Conservation (phyloP, 495 filamentous ascomycete genomes). For the Xylaria telfairii region DNA sequence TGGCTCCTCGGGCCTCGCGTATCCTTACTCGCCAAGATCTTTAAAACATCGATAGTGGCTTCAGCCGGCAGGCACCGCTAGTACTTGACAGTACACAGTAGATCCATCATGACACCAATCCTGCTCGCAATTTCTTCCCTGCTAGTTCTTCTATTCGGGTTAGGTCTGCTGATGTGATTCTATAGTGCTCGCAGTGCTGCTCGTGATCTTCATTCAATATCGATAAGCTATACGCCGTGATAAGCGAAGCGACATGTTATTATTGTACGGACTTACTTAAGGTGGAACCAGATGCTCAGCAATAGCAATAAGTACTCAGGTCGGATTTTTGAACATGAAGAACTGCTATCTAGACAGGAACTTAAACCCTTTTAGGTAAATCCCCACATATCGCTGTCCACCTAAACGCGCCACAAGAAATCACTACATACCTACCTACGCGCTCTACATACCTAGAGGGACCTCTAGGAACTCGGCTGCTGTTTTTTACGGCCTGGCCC, state of each 20-base stretch:
- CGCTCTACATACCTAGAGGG: no score
- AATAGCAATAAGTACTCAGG: neutral
- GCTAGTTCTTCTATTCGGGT: neutral
- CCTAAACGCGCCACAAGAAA: no score
- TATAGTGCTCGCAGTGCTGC: neutral
- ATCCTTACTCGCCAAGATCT: neutral
- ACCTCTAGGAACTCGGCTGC: no score
- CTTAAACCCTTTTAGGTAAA: no score
- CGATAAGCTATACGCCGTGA: constrained; percentile 8
- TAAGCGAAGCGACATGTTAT: neutral
- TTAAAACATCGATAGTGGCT: constrained; percentile 2
- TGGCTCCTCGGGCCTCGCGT: neutral
- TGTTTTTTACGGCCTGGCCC: no score
- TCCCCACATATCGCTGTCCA: no score
- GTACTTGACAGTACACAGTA: neutral
- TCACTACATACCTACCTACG: no score
- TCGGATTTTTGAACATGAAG: no score
- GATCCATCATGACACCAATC: neutral
- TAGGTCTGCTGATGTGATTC: constrained; percentile 4
- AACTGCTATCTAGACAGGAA: no score
- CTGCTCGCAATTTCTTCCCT: neutral
- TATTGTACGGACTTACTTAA: neutral
- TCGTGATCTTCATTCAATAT: constrained; percentile 5
- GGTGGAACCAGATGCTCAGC: neutral
- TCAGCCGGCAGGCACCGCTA: neutral